Conservation (phyloP, 2,329 filamentous ascomycete species). For the Cladorrhinum sp. region DNA sequence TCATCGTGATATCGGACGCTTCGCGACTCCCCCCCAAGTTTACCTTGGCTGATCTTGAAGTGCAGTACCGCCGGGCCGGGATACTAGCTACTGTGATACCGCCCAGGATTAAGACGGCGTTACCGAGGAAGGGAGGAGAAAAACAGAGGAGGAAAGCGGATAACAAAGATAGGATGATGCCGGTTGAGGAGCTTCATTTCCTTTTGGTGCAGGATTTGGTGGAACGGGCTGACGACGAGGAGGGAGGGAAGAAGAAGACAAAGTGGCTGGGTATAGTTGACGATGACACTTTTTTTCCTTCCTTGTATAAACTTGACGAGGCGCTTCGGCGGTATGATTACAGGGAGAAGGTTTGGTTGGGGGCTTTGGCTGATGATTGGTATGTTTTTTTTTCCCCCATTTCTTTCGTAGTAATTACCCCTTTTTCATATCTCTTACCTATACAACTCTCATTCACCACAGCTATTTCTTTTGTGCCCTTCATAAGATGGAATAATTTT, state of each 20-base stretch:
- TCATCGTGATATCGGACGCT: conserved; percentile 50
- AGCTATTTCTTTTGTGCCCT: no score
- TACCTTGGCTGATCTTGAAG: conserved; percentile 31
- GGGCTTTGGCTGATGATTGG: conserved; percentile 56
- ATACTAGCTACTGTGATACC: conserved; percentile 30
- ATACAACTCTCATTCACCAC: background rate
- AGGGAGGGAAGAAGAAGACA: conserved; percentile 43
- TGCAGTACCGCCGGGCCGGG: conserved; percentile 30
- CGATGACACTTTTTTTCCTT: conserved; percentile 63
- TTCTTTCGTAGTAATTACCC: no score
- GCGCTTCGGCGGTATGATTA: conserved; percentile 48
- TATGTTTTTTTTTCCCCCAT: background rate
- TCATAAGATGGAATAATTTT: no score
- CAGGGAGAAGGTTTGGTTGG: conserved; percentile 50
- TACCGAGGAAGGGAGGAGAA: conserved; percentile 9
- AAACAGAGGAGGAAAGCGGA: conserved; percentile 18
- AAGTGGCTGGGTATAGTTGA: conserved; percentile 58
- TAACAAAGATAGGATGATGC: conserved; percentile 27
- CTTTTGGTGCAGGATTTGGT: conserved; percentile 51
- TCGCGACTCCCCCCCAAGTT: conserved; percentile 14
- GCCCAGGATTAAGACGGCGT: conserved; percentile 30
- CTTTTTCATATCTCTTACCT: no score
- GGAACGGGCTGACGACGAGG: no score
- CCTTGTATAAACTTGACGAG: conserved; percentile 48
- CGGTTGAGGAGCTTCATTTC: conserved; percentile 56